phyloP scores from a whole-genome alignment of 2,329 filamentous ascomycete species.

The Epichloe sibirici region DNA sequence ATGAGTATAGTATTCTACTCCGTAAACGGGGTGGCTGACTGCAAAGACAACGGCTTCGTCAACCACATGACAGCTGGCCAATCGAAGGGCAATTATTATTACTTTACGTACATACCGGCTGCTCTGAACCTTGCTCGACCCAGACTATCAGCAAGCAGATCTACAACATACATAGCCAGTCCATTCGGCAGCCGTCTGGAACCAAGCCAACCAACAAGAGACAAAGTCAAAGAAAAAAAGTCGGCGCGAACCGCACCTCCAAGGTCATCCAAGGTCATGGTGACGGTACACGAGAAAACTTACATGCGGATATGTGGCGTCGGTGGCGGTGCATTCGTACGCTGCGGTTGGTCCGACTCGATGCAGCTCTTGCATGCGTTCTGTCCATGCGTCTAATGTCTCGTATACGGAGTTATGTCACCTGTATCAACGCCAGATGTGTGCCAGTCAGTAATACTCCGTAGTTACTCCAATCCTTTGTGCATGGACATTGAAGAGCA shows the following conservation, averaged over 20 bases:
- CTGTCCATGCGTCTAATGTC: not conserved
- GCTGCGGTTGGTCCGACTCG: not conserved
- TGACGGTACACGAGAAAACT: not conserved
- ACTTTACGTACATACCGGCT: slow-evolving; percentile 2
- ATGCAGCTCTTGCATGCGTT: not conserved
- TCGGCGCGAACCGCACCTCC: not conserved
- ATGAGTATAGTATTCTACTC: not conserved
- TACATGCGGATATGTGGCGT: not conserved
- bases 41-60: not conserved
- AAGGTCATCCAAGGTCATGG: not conserved
- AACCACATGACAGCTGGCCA: slow-evolving; percentile 7
- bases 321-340: not conserved
- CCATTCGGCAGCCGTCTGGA: not conserved
- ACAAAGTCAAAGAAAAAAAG: not conserved
- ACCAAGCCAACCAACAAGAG: not conserved
- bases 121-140: not conserved
- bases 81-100: slow-evolving; percentile 3
- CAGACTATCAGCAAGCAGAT: not conserved
- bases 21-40: not conserved
- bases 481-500: not conserved
- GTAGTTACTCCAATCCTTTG: not conserved
- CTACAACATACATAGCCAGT: not conserved
- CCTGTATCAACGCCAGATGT: too few species aligned
- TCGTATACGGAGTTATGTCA: not conserved
- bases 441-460: not conserved